Evolutionary conservation across 108 stramenopile genomes (phyloP), one percentile per base, ranked within the genome.

Genomic region (Nitzschia sp.): DNA sequence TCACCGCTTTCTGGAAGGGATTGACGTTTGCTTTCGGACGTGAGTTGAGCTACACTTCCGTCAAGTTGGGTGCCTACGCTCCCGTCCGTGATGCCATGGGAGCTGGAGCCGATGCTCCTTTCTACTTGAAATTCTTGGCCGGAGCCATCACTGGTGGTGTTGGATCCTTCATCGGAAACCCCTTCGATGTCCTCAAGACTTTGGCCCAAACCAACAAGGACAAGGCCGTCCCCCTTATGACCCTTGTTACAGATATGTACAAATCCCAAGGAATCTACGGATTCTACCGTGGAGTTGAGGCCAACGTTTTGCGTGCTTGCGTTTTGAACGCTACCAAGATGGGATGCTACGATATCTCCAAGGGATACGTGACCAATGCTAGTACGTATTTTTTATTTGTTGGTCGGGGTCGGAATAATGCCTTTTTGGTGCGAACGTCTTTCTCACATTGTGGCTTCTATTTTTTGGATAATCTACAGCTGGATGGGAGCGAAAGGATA

Each of bases 311-410:
- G 65, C 78, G 95, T 22, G 95, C 95, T 15, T 91, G 90, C 77
- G 89, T 96, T 0, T 73, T 94, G 71, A 96, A 96, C 70, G 95
- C 91, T 55, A 96, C 95, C 52, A 96, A 96, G 76, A 94, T 96
- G 92, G 95, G 91, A 20, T 81, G 81, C 53, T 96, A 94, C 57
- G 95, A 96, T 60, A 58, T 83, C 37, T 70, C 85, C 80, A 96
- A 96, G 80, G 93, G 93, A 52, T 86, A 85, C 38, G 89, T 95
- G 12, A 56, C 73, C 20, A 41, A 61, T 10, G 11, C 5, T 10
- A 62, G 61, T 62, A 62, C 8, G 61, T 54, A 3, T 17, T 6
- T 17, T 5, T 48, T 48, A 5, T 48, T 17, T 48, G 46, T 17
- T 17, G 3, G 17, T 48, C 6, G 14, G 43, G 43, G 46, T 3